Percentiles rank a stretch among this genome's conserved stretches.
These are phyloP conservation scores for Penicillium hordei DNA, from an alignment of 2,329 filamentous ascomycete genomes.

Conservation along the genomic window DNA sequence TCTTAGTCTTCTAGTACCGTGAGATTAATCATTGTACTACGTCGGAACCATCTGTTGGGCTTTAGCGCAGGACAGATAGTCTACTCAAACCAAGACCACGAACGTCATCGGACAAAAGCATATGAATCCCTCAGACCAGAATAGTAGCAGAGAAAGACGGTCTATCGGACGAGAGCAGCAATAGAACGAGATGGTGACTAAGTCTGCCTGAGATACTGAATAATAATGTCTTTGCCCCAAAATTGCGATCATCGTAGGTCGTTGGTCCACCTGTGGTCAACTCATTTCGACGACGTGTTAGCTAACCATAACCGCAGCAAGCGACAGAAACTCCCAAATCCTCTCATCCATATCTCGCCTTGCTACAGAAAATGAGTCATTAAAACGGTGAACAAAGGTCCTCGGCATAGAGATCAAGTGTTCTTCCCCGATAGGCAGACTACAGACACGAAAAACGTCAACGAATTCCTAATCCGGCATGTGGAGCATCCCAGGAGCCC, in stretches of 20 bases:
- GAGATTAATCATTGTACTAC: background rate
- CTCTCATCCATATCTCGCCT: background rate
- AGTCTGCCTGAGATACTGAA: background rate
- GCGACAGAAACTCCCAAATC: background rate
- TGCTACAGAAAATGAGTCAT: slow-evolving; percentile 7
- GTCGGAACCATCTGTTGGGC: background rate
- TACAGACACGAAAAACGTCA: background rate
- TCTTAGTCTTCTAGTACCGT: background rate
- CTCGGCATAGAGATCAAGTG: background rate
- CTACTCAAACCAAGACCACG: background rate
- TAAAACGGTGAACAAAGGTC: slow-evolving; percentile 3
- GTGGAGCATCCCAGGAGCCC: background rate
- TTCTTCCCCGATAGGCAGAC: background rate
- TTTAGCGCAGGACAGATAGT: background rate
- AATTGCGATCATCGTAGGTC: slow-evolving; percentile 1
- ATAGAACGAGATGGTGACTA: background rate
- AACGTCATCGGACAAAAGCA: background rate
- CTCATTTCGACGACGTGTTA: background rate
- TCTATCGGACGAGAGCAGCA: background rate
- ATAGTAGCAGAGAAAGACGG: background rate
- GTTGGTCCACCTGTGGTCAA: background rate
- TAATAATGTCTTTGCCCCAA: background rate
- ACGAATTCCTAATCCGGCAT: background rate
- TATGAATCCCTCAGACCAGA: background rate
- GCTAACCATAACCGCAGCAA: slow-evolving; percentile 3